These are phyloP conservation scores for Fusarium lyarnte DNA, from an alignment of 2,329 filamentous ascomycete species.

Conservation along the genomic window DNA sequence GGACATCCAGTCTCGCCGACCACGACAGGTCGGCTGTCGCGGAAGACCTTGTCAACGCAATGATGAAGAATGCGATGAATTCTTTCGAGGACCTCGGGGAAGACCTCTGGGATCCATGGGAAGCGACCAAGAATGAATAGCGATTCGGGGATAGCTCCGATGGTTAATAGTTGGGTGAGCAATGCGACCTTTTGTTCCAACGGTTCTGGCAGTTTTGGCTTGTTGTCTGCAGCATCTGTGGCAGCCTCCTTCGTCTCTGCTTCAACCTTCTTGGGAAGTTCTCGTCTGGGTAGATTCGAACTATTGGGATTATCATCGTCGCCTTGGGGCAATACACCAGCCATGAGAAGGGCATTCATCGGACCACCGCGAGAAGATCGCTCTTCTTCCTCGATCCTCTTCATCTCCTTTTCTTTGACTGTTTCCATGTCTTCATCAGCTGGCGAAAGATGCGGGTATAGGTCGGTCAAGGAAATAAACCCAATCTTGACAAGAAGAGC, in stretches of 20 bases:
- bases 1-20: conserved; percentile 48
- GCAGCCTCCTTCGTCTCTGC: conserved; percentile 59
- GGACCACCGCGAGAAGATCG: conserved; percentile 74
- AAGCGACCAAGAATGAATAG: conserved; percentile 92
- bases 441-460: conserved; percentile 93
- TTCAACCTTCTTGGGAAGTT: conserved; percentile 62
- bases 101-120: conserved; percentile 89
- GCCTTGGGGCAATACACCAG: conserved; percentile 76
- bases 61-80: conserved; percentile 88
- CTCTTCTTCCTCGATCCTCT: conserved; percentile 83
- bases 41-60: conserved; percentile 78
- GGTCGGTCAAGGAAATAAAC: conserved; percentile 89
- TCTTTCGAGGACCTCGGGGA: conserved; percentile 80
- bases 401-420: conserved; percentile 74
- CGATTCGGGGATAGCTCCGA: conserved; percentile 91
- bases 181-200: conserved; percentile 88
- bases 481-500: conserved; percentile 96
- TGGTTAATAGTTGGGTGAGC: conserved; percentile 84
- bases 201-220: conserved; percentile 71
- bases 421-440: conserved; percentile 83
- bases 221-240: conserved; percentile 58
- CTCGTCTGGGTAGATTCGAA: conserved; percentile 57
- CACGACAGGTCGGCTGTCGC: conserved; percentile 54
- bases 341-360: conserved; percentile 86
- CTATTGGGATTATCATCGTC: conserved; percentile 74